Percentiles rank a stretch among this genome's conserved stretches.
These are phyloP conservation scores for Solanum neorickii DNA, from an alignment of 257 asterid genomes.

Conservation along the genomic window DNA sequence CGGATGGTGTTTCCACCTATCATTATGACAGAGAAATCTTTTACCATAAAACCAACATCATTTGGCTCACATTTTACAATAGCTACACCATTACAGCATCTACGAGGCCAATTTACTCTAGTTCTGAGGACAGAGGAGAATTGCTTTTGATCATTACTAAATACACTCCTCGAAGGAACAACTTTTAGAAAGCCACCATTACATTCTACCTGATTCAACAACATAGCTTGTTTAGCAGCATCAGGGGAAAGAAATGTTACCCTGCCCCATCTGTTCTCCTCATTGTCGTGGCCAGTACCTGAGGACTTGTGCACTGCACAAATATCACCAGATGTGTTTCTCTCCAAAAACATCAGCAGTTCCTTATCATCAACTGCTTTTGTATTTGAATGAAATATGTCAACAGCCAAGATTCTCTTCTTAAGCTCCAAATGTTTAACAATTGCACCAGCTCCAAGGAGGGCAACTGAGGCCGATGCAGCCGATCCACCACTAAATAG, in stretches of 20 bases:
- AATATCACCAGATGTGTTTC: slow-evolving; percentile 31
- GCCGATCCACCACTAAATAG: slow-evolving; percentile 50
- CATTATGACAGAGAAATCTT: slow-evolving; percentile 32
- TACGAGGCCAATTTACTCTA: slow-evolving; percentile 81
- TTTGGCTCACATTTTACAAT: slow-evolving; percentile 46
- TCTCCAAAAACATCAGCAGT: slow-evolving; percentile 61
- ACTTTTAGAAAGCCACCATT: slow-evolving; percentile 50
- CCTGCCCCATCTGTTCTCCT: slow-evolving; percentile 73
- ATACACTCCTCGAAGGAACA: slow-evolving; percentile 40
- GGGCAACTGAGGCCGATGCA: slow-evolving; percentile 46
- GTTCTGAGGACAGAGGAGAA: slow-evolving; percentile 47
- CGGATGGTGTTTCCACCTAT: slow-evolving; percentile 33
- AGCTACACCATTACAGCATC: slow-evolving; percentile 67
- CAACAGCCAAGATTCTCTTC: slow-evolving; percentile 64
- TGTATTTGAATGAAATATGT: slow-evolving; percentile 43
- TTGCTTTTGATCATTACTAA: slow-evolving; percentile 38
- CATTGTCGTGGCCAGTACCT: slow-evolving; percentile 22
- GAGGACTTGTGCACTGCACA: slow-evolving; percentile 50
- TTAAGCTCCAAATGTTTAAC: slow-evolving; percentile 83
- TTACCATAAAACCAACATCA: slow-evolving; percentile 37
- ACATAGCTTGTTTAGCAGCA: slow-evolving; percentile 59
- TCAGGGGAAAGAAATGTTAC: slow-evolving; percentile 81
- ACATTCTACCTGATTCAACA: slow-evolving; percentile 22
- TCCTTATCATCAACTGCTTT: slow-evolving; percentile 46
- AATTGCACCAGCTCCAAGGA: slow-evolving; percentile 92